Percentiles rank a stretch among this genome's conserved stretches.
Evolutionary conservation across 139 green algal species (phyloP).

Genomic region (Asterochloris sp.): DNA sequence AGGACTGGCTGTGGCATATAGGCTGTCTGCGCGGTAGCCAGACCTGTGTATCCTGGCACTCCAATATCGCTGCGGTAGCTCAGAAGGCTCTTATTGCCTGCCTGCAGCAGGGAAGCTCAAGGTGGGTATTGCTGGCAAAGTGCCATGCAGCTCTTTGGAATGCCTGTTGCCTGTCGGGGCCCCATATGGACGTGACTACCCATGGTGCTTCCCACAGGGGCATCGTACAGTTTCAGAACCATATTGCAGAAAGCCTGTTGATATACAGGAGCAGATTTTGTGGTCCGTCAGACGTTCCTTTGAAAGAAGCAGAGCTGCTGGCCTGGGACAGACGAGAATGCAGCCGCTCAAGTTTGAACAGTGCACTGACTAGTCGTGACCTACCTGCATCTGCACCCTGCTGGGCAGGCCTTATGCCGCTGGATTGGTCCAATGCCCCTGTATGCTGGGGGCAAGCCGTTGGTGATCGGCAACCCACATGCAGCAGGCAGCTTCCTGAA

Average conservation of each 20-base stretch:
- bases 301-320: too few species aligned
- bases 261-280: not conserved
- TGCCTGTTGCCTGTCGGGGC: not conserved
- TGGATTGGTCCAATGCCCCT: too few species aligned
- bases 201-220: not conserved
- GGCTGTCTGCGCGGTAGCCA: not conserved
- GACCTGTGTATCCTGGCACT: slow-evolving; percentile 57
- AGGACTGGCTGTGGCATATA: not conserved
- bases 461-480: too few species aligned
- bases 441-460: too few species aligned
- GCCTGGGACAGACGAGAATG: too few species aligned
- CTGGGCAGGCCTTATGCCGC: too few species aligned
- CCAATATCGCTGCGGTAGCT: slow-evolving; percentile 41
- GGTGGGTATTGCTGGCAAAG: not conserved
- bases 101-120: not conserved
- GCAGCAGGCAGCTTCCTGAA: too few species aligned
- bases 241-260: not conserved
- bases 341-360: too few species aligned
- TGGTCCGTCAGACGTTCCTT: too few species aligned
- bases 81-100: slow-evolving; percentile 54
- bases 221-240: slow-evolving; percentile 15
- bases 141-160: not conserved
- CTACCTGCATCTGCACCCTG: too few species aligned
- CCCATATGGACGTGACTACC: slow-evolving; percentile 1
- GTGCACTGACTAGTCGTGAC: too few species aligned